A percentile compares a stretch with the other conserved stretches of the same genome.
These are phyloP conservation scores for Deakozyma indianensis DNA, from an alignment of 805 yeast genomes.

Conservation along the genomic window DNA sequence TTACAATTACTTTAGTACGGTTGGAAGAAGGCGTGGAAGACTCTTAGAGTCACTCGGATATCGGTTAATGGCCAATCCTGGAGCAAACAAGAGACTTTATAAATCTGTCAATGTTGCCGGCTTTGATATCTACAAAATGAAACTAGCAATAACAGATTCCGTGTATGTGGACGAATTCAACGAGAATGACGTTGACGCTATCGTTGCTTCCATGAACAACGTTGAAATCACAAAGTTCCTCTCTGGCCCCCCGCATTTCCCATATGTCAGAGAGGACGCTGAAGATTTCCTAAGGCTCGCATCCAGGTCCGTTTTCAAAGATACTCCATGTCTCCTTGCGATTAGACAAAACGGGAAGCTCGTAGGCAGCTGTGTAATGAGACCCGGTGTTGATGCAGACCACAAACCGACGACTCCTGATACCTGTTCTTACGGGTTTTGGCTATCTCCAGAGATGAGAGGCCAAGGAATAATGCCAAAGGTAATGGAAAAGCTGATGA, in stretches of 20 bases:
- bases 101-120: no score
- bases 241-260: not conserved
- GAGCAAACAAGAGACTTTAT: no score
- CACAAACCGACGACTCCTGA: not conserved
- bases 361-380: not conserved
- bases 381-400: not conserved
- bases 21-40: no score
- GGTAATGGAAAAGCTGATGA: not conserved
- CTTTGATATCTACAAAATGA: no score
- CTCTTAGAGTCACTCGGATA: no score
- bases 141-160: not conserved
- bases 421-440: not conserved
- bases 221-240: not conserved
- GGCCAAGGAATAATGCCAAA: not conserved
- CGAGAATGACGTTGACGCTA: not conserved
- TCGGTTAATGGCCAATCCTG: no score
- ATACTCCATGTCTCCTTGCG: not conserved
- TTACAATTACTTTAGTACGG: no score
- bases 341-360: not conserved
- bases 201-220: not conserved
- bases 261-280: not conserved
- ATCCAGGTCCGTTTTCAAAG: not conserved
- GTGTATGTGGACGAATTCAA: not conserved
- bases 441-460: not conserved
- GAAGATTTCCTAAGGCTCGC: not conserved